Base-by-base conservation (phyloP, 73 alveolate species). In the Paramecium octaurelia region DNA sequence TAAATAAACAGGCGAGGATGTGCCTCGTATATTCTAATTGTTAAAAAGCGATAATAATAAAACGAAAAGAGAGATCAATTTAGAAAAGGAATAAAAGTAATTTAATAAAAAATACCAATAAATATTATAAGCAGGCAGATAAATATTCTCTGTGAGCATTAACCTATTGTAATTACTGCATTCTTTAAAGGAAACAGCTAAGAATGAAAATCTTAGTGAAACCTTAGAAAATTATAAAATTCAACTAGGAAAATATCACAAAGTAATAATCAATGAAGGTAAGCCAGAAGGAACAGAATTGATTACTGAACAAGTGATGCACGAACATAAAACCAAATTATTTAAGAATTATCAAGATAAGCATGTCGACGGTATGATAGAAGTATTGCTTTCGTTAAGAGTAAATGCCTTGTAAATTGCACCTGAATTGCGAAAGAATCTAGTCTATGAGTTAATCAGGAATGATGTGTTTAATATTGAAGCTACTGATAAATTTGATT, bases 361-460 rank as follows among this genome's bases (percentile, higher is more conserved):
- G 68, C 95, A 89, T 89, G 88, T 70, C 35, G 99, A 98, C 58
- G 97, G 96, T 73, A 97, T 97, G 57, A 96, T 95, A 16, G 99
- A 98, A 92, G 99, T 96, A 4, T 93, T 98, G 16, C 96, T 98
- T 36, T 95, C 99, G 21, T 95, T 98, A 86, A 97, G 99, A 97
- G 99, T 98, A 1, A 96, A 98, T 84, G 99, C 99, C 7, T 97
- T 98, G n/a, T 97, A 98, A 94, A 98, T 98, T 21, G 95, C 98
- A 23, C 99, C 99, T 3, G 99, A 98, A 88, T 93, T 96, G 80
- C 94, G 99, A 90, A 89, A 95, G 46, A 92, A 95, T 93, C 94
- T 97, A 16, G 99, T 98, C 1, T 94, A 97, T 64, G 99, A 97
- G 58, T 93, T 96, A 36, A 97, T 98, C 12, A 95, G 97, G 86